A percentile compares a stretch with the other conserved stretches of the same genome.
These are phyloP conservation scores for Teratosphaeria zuluensis DNA, from an alignment of 2,329 filamentous ascomycete species.

Conservation along the genomic window DNA sequence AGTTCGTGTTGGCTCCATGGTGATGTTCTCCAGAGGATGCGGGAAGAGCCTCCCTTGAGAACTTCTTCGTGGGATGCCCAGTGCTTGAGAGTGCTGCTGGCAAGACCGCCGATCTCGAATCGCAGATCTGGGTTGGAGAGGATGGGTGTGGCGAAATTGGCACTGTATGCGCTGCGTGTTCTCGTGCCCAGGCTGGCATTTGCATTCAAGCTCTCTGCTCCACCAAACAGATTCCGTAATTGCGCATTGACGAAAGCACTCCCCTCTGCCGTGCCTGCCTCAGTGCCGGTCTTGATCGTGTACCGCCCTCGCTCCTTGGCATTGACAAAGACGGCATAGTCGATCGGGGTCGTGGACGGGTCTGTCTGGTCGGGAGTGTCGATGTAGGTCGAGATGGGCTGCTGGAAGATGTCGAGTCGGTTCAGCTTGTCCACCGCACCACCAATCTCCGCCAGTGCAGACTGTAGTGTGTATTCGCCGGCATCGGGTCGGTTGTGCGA, in stretches of 20 bases:
- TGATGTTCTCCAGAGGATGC: slow-evolving; percentile 61
- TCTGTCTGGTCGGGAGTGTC: slow-evolving; percentile 63
- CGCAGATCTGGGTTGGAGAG: slow-evolving; percentile 74
- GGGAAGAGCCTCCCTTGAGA: slow-evolving; percentile 65
- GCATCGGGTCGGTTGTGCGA: slow-evolving; percentile 42
- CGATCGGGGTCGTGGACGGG: slow-evolving; percentile 60
- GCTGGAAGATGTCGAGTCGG: slow-evolving; percentile 79
- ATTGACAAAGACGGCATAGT: slow-evolving; percentile 71
- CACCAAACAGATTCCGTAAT: slow-evolving; percentile 87
- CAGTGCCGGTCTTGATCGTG: slow-evolving; percentile 86
- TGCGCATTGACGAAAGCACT: slow-evolving; percentile 83
- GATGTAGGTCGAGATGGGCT: slow-evolving; percentile 71
- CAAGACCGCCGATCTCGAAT: slow-evolving; percentile 68
- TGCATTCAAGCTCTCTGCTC: slow-evolving; percentile 78
- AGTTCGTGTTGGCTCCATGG: slow-evolving; percentile 60
- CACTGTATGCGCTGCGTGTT: slow-evolving; percentile 84
- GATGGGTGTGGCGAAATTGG: slow-evolving; percentile 72
- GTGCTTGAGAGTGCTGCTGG: slow-evolving; percentile 75
- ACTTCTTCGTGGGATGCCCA: slow-evolving; percentile 94
- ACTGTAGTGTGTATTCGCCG: slow-evolving; percentile 62
- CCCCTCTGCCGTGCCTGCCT: slow-evolving; percentile 86
- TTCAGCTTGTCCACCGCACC: slow-evolving; percentile 64
- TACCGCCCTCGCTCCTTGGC: slow-evolving; percentile 73
- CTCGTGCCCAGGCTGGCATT: slow-evolving; percentile 84
- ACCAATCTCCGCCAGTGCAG: slow-evolving; percentile 65